A percentile compares a stretch with the other conserved stretches of the same genome.
These are phyloP conservation scores for Lablab purpureus DNA, from an alignment of 306 rosid species.

Conservation along the genomic window DNA sequence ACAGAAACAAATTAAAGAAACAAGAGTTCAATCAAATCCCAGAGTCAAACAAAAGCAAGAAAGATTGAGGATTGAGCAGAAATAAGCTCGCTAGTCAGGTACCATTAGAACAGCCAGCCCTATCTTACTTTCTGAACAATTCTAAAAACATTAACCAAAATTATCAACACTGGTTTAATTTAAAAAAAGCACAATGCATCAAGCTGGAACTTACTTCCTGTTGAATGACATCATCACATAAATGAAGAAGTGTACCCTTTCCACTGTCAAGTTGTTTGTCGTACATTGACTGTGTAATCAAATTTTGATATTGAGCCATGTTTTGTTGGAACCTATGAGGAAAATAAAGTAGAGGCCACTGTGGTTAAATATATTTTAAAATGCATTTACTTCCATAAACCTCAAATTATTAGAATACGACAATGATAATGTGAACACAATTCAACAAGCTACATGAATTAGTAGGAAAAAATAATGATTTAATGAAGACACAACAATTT, in stretches of 20 bases:
- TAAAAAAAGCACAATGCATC: conserved; percentile 18
- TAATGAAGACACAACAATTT: not conserved
- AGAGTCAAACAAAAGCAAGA: not conserved
- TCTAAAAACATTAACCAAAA: conserved; percentile 1
- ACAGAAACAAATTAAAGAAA: not conserved
- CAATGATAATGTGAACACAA: conserved; percentile 28
- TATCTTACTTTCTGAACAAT: conserved; percentile 19
- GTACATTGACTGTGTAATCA: conserved; percentile 96
- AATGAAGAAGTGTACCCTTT: conserved; percentile 96
- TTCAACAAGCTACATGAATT: conserved; percentile 18
- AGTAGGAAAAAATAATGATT: not conserved
- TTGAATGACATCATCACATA: conserved; percentile 98
- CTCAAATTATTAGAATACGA: conserved; percentile 5
- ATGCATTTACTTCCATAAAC: conserved; percentile 27
- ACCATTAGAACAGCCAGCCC: conserved; percentile 23
- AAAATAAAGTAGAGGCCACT: conserved; percentile 33
- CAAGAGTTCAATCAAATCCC: not conserved
- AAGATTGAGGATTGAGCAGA: not conserved
- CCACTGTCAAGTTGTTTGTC: conserved; percentile 98
- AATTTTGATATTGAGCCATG: conserved; percentile 87
- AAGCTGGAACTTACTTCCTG: conserved; percentile 80
- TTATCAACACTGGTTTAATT: conserved; percentile 3
- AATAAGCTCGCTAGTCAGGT: not conserved
- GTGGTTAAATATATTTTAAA: conserved; percentile 27
- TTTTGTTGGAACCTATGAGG: conserved; percentile 83